Base-by-base conservation (phyloP, 2,329 filamentous ascomycete genomes). In the Pleomassaria siparia region DNA sequence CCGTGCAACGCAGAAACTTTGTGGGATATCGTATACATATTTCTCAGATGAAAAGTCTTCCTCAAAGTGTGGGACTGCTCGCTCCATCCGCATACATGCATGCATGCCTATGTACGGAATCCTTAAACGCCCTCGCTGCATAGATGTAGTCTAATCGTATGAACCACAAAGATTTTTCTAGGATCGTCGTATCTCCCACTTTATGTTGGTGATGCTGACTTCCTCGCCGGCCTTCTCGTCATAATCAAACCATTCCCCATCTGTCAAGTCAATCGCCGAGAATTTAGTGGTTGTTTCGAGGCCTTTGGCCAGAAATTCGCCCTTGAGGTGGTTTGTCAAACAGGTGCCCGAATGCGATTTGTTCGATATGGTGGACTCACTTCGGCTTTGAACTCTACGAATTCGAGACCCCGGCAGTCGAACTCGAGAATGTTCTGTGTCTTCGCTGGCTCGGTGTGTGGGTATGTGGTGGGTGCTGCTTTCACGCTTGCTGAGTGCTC, bases 231-330 rank as follows among this genome's bases (percentile, higher is more conserved):
- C 81, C 76, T 97, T 96, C 74, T 97, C 91, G 59, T 97, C 91
- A 63, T 97, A 99, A 61, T 97, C 92, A 71, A 88, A 99, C 94
- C 94, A 99, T 62, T 99, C 94, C 21, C 89, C 92, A 22, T 99
- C 94, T 0, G 78, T 77, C 46, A 99, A 74, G 58, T 97, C 91
- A 44, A 97, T 88, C 4, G 74, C 83, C 0, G 83, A 79, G 64
- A 99, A 99, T 62, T 89, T 88, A 32, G 88, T 94, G 9, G 79
- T 80, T 0, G 90, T 91, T 15, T 96, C 91, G 13, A 80, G 50
- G 2, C 91, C 94, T 39, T 88, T 89, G 0, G 87, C 91, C 47
- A 92, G 77, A 88, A 91, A 99, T 40, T 95, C 88, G 11, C 94
- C 94, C n/a, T 87, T 95, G n/a, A 18, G 21, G 21, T 40, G 8